Base-by-base conservation (phyloP, 805 yeast genomes). In the Nakazawaea ishiwadae region DNA sequence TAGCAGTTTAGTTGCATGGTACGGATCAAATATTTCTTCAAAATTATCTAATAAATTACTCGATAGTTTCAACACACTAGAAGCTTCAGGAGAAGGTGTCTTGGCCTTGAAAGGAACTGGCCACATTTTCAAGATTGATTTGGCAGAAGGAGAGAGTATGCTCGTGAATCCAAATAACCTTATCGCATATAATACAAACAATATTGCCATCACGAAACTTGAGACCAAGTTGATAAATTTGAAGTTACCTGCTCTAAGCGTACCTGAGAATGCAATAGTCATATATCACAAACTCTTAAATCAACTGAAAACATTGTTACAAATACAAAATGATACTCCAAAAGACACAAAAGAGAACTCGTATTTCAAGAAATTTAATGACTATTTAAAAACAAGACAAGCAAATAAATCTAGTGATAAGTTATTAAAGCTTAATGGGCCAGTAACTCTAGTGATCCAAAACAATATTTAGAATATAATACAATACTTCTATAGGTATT, bases 1-100 rank as follows among this genome's bases (percentile, higher is more conserved):
- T 35, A 55, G 59, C 11, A 56, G 55, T 39, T 45, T 73, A 9
- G 56, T 72, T 10, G 75, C 77, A 5, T 73, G 78, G 78, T 58
- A 71, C 1, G 77, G 75, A 1, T n/a, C 35, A 5, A 9, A 21
- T 16, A 21, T 39, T 3, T 5, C 14, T 5, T 31, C 38, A 6
- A n/a, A 24, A 16, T 33, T 31, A 11, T 23, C 37, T 17, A 32
- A 37, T 7, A 38, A 40, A 11, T 35, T 53, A 6, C 32, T 61
- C 8, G 47, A 44, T 5, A 52, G 47, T 26, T 48, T 42, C 29
- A 47, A 46, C 15, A 52, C 63, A 24, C 40, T 59, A 19, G 34
- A 47, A 17, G 56, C 60, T 14, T 21, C 17, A 6, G 77, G 77
- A 1, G 58, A 58, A 15, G 78, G 78, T 1, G 49, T 45, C 2